Percentiles rank a stretch among this genome's conserved stretches.
Conservation (phyloP, 2,329 filamentous ascomycete genomes). For the Trichoderma cornu-damae region DNA sequence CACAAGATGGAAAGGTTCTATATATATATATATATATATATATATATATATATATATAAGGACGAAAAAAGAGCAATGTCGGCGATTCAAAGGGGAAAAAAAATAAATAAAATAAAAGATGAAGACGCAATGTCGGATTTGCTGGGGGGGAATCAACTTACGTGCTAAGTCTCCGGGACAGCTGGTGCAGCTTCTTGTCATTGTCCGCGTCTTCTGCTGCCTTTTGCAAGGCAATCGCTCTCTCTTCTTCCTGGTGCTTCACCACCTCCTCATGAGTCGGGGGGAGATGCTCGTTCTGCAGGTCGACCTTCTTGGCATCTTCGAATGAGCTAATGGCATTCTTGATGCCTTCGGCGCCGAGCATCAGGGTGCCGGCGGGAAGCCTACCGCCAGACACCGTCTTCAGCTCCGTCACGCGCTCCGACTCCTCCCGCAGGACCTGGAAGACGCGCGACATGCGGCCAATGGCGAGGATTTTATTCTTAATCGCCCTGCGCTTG, state of each 20-base stretch:
- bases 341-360: constrained; percentile 97
- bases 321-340: constrained; percentile 96
- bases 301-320: constrained; percentile 91
- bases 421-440: constrained; percentile 92
- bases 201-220: constrained; percentile 87
- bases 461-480: constrained; percentile 98
- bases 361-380: constrained; percentile 93
- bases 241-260: constrained; percentile 74
- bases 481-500: constrained; percentile 96
- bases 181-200: constrained; percentile 76
- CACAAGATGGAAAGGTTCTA: not conserved
- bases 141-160: constrained; percentile 37
- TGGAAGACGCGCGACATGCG: constrained; percentile 97
- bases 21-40: no score
- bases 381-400: constrained; percentile 88
- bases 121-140: no score
- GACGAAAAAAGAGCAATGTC: no score
- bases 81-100: no score
- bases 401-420: constrained; percentile 95
- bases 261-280: constrained; percentile 89
- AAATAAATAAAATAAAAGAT: no score
- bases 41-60: no score
- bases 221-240: constrained; percentile 76
- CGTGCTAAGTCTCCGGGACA: constrained; percentile 94
- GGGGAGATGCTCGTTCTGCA: constrained; percentile 92